Conservation (phyloP, 129 eudicot species). For the Flaveria ramosissima region DNA sequence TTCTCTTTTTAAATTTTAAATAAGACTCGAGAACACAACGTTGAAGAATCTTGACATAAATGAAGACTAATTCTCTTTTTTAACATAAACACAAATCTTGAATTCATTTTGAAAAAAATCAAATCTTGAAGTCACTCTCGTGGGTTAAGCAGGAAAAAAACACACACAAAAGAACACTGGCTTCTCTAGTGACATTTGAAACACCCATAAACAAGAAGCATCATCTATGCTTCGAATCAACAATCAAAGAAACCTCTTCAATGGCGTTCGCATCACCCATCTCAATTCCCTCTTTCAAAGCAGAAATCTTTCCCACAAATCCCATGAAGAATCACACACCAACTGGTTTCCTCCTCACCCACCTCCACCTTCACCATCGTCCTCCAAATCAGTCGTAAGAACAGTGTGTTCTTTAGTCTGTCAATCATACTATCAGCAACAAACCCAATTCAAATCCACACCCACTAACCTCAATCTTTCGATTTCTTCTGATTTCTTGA, state of each 20-base stretch:
- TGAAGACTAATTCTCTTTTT: neutral
- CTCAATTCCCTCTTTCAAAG: neutral
- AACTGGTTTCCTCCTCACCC: slow-evolving; percentile 31
- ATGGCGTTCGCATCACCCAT: slow-evolving; percentile 22
- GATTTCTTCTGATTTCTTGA: slow-evolving; percentile 46
- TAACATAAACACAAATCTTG: neutral
- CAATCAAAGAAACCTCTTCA: slow-evolving; percentile 32
- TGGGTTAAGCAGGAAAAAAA: neutral
- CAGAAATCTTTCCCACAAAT: slow-evolving; percentile 26
- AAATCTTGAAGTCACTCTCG: neutral
- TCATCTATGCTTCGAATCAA: slow-evolving; percentile 39
- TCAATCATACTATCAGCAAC: slow-evolving; percentile 66
- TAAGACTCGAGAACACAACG: too few relatives aligned
- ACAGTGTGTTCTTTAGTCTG: slow-evolving; percentile 62
- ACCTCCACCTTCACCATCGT: slow-evolving; percentile 34
- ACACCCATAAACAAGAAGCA: neutral
- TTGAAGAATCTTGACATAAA: too few relatives aligned
- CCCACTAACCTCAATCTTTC: slow-evolving; percentile 54
- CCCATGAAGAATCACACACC: slow-evolving; percentile 25
- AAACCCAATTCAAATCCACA: slow-evolving; percentile 49
- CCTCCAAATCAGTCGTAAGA: slow-evolving; percentile 59
- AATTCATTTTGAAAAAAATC: neutral
- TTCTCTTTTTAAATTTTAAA: too few relatives aligned
- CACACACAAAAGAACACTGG: neutral
- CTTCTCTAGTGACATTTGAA: slow-evolving; percentile 18